Evolutionary conservation across 768 basidiomycete species (phyloP), one percentile per base, ranked within the genome.

Genomic region (Rhodosporidiobolus sp.): DNA sequence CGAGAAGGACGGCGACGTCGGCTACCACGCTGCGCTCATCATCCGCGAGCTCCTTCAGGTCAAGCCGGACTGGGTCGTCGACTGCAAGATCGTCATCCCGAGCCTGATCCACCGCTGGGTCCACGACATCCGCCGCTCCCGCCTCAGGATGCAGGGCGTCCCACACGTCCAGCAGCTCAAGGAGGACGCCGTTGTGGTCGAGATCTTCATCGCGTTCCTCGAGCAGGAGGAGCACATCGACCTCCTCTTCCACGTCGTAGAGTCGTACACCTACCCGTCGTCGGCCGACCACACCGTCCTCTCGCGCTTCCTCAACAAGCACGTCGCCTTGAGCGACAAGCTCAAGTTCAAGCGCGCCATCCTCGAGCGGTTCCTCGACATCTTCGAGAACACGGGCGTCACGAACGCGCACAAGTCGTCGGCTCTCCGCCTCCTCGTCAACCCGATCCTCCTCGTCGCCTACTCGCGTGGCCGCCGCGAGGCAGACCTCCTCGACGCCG

Each of bases 221-320:
- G 84, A 88, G 74, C 85, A 86, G 66, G 61, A 34, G 45, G 75
- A 80, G 61, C 89, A 92, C 56, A 86, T 96, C 58, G 91, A 95
- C 77, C 83, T 99, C 12, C 82, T 98, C 17, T 96, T 96, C 80
- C 92, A 94, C 67, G 83, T 96, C 49, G 87, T 91, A 59, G 87
- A 88, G 19, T 82, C 93, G 58, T 97, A 89, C 82, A 88, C 89
- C 34, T 88, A 89, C 74, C 86, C 88, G 70, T 85, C 91, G 17
- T 88, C 90, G 9, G 87, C 94, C 80, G 94, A 98, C 79, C 83
- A 91, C 26, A 86, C 91, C 43, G 86, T 84, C 53, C 84, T 90
- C 26, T 88, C 90, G 0, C 88, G 88, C 66, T 98, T 96, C 84
- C 85, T 99, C 7, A 95, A 93, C 78, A 83, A 85, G 20, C 90